Conservation (phyloP, 768 basidiomycete genomes). For the Mycena polygramma region DNA sequence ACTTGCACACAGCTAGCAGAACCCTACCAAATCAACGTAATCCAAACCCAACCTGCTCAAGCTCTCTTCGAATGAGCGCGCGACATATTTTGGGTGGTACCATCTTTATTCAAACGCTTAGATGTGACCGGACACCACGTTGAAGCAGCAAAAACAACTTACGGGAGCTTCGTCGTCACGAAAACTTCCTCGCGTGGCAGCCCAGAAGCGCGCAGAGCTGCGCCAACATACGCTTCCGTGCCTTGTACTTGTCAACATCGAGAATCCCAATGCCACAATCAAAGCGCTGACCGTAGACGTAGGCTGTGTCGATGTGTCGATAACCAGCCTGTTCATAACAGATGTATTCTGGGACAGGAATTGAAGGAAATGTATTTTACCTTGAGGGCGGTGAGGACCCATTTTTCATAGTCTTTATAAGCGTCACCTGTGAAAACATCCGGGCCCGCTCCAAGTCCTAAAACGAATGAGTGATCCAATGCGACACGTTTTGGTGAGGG, state of each 20-base stretch:
- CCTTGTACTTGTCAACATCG: conserved; percentile 29
- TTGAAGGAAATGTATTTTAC: conserved; percentile 34
- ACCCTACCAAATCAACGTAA: conserved; percentile 63
- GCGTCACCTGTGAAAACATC: no score
- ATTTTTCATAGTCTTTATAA: conserved; percentile 50
- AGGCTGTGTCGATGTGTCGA: conserved; percentile 58
- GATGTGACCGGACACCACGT: conserved; percentile 50
- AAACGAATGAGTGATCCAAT: background rate
- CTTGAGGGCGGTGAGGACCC: conserved; percentile 57
- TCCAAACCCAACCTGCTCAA: conserved; percentile 55
- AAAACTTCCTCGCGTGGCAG: conserved; percentile 62
- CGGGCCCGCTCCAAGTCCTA: conserved; percentile 20
- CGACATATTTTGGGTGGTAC: conserved; percentile 54
- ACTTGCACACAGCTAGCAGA: no score
- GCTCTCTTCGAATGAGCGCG: conserved; percentile 56
- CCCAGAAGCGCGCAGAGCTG: conserved; percentile 60
- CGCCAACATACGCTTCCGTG: conserved; percentile 58
- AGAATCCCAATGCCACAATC: background rate
- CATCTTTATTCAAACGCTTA: conserved; percentile 41
- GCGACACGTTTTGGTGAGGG: background rate
- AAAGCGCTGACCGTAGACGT: conserved; percentile 44
- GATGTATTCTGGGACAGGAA: background rate
- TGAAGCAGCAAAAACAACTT: conserved; percentile 43
- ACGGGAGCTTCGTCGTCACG: conserved; percentile 64
- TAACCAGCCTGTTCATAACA: conserved; percentile 51